Evolutionary conservation across 176 grass and related monocot genomes (phyloP), one percentile per base, ranked within the genome.

Genomic region (Zoysia pacifica): DNA sequence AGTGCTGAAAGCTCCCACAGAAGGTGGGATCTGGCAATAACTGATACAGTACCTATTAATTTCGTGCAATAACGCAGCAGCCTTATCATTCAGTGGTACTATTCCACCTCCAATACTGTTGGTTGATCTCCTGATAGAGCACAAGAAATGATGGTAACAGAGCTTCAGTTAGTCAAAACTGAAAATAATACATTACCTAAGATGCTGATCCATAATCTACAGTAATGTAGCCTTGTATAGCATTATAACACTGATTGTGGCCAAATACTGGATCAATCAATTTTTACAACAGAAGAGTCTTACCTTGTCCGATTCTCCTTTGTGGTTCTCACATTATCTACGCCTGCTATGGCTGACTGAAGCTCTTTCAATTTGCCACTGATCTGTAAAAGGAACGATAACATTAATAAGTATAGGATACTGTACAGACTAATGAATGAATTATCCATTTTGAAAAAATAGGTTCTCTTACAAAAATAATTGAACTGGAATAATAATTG

Each of bases 321-420:
- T 65, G 67, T 78, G 36, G 73, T 67, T 48, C 69, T 86, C 42
- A 48, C 75, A 86, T 66, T 80, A 66, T 84, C 76, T 18, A 16
- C 59, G 78, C 80, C 74, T 18, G 73, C 56, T 87, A 84, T 81
- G 40, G 75, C 74, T 59, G 87, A 90, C 65, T 89, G 87, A 77
- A 94, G 91, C 63, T 94, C 89, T 86, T 86, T 88, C 75, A 94
- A 74, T 84, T 88, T 88, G 43, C 69, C 77, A 49, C 76, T 88
- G 74, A 97, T 85, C 87, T 97, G 60, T 36, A 70, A 61, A 80
- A 72, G 79, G 58, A 86, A 79, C 62, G 69, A 75, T 5, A 14
- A 46, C 51, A 72, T 43, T 51, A 55, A 77, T 12, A 56, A 65
- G 19, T 76, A 72, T 53, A 11, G 53, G 7, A 70, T 28, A 70